Base-by-base conservation (phyloP, 2,329 filamentous ascomycete species). In the Acrodontium crateriforme region DNA sequence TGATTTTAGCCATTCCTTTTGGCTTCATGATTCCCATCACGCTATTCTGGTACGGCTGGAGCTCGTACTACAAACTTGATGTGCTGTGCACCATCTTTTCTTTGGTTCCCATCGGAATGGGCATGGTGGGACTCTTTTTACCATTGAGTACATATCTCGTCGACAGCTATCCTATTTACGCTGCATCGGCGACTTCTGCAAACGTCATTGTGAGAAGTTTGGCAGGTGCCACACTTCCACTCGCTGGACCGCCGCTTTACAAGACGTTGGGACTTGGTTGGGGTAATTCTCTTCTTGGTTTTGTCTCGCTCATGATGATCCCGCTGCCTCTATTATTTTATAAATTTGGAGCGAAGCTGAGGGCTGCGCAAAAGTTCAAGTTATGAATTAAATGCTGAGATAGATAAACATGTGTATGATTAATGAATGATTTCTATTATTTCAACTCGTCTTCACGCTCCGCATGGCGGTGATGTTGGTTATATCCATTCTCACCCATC, bases 321-420 rank as follows among this genome's bases (percentile, higher is more conserved):
- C 54, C 54, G 1, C 53, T 58, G 25, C 50, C 53, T 9, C 57
- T 53, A 28, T 38, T 48, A 31, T 31, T 58, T 27, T 55, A 53
- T 30, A 44, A 44, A 13, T 32, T 29, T 22, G 20, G 20, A 4
- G n/a, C n/a, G n/a, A n/a, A n/a, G n/a, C n/a, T n/a, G n/a, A n/a
- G n/a, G n/a, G n/a, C n/a, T n/a, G n/a, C n/a, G n/a, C n/a, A n/a
- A n/a, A n/a, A n/a, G n/a, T n/a, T n/a, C n/a, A n/a, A n/a, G n/a
- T n/a, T n/a, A n/a, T n/a, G n/a, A n/a, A n/a, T n/a, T n/a, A n/a
- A n/a, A n/a, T n/a, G n/a, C n/a, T n/a, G n/a, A n/a, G n/a, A n/a
- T n/a, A n/a, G n/a, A n/a, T n/a, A n/a, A n/a, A n/a, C n/a, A n/a
- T n/a, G n/a, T n/a, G n/a, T n/a, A n/a, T n/a, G n/a, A n/a, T n/a